phyloP scores from a whole-genome alignment of 441 rosid species.

The Hypseocharis bilobata region DNA sequence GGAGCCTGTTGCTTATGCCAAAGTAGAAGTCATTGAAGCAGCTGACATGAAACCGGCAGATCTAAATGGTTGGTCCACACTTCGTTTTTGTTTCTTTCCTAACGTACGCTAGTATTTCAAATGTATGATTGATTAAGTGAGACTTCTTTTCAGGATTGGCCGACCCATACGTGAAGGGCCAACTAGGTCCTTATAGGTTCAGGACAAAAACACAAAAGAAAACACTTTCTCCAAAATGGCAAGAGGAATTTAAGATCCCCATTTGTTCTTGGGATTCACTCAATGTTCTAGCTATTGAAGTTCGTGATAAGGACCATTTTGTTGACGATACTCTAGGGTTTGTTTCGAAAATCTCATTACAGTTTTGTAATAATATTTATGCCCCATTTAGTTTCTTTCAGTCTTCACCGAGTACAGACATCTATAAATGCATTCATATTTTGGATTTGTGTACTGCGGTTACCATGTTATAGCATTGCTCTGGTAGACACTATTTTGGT shows the following conservation, averaged over 20 bases:
- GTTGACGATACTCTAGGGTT: slow-evolving; percentile 82
- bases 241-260: slow-evolving; percentile 73
- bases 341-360: slow-evolving; percentile 24
- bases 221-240: slow-evolving; percentile 81
- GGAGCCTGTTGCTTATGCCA: slow-evolving; percentile 59
- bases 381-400: not conserved
- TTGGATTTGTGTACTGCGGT: no score
- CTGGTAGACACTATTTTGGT: no score
- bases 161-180: slow-evolving; percentile 91
- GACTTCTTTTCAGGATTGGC: slow-evolving; percentile 56
- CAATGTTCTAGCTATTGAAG: slow-evolving; percentile 58
- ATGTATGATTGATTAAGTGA: slow-evolving; percentile 7
- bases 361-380: not conserved
- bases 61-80: slow-evolving; percentile 53
- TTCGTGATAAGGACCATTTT: slow-evolving; percentile 69
- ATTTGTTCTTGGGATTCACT: slow-evolving; percentile 62
- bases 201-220: slow-evolving; percentile 57
- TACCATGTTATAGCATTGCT: no score
- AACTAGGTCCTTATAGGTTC: slow-evolving; percentile 66
- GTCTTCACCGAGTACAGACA: no score
- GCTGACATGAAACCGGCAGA: slow-evolving; percentile 74
- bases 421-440: no score
- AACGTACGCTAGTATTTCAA: not conserved
- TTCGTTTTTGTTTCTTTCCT: slow-evolving; percentile 1
- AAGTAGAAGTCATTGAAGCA: slow-evolving; percentile 77